Evolutionary conservation across 176 grass and related monocot species (phyloP).

Genomic region (Oryza brachyantha): DNA sequence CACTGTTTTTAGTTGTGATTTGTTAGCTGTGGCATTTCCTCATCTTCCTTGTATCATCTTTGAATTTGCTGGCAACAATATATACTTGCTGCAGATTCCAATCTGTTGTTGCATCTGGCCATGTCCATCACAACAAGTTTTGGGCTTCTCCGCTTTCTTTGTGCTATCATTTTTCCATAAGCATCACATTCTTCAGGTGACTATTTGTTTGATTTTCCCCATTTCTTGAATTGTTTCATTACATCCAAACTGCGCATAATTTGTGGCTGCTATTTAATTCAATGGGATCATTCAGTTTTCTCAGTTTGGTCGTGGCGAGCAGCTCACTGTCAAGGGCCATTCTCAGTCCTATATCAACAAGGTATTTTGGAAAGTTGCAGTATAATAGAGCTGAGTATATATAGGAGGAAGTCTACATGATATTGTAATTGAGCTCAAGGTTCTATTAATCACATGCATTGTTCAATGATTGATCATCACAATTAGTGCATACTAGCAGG

Average conservation of each 20-base stretch:
- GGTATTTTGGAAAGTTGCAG: slow-evolving; percentile 5
- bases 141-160: slow-evolving; percentile 78
- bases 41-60: too few species aligned
- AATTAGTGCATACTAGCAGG: slow-evolving; percentile 19
- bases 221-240: background rate
- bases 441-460: too few species aligned
- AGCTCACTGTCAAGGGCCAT: slow-evolving; percentile 76
- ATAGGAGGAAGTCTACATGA: too few species aligned
- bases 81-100: slow-evolving; percentile 46
- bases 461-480: background rate
- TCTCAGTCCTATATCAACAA: slow-evolving; percentile 75
- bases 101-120: slow-evolving; percentile 87
- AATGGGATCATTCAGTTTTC: background rate
- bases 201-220: background rate
- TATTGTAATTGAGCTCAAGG: too few species aligned
- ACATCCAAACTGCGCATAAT: background rate
- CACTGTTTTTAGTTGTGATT: too few species aligned
- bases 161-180: slow-evolving; percentile 86
- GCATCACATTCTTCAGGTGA: slow-evolving; percentile 76
- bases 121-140: slow-evolving; percentile 66
- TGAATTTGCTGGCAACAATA: too few species aligned
- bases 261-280: background rate
- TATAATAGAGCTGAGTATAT: background rate
- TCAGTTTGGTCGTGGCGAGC: slow-evolving; percentile 70
- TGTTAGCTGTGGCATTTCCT: too few species aligned